Evolutionary conservation across 495 filamentous ascomycete genomes (phyloP).

Genomic region (Neurospora hispaniola): DNA sequence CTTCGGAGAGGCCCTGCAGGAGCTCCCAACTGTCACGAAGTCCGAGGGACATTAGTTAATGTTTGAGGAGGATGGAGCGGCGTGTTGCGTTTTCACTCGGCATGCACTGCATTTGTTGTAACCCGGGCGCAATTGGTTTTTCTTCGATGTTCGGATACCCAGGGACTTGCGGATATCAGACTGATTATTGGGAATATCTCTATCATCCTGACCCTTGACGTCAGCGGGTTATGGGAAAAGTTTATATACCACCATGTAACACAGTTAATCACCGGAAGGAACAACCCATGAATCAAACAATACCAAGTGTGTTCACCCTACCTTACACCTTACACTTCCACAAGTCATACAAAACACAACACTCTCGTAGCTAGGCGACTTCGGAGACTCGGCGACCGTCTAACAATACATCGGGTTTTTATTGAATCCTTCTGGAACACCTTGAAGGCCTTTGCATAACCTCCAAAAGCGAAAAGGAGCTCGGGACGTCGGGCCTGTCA

Average conservation of each 20-base stretch:
- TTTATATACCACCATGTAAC: background rate
- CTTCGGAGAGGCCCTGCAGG: constrained; percentile 64
- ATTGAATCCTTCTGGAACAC: background rate
- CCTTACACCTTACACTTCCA: background rate
- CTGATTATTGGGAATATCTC: background rate
- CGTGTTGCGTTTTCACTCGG: background rate
- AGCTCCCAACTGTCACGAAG: constrained; percentile 36
- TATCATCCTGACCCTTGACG: background rate
- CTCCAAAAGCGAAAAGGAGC: background rate
- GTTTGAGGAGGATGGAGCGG: background rate
- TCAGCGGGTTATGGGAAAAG: background rate
- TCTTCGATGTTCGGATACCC: background rate
- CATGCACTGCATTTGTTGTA: background rate
- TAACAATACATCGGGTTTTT: background rate
- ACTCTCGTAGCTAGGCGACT: background rate
- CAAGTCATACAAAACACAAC: background rate
- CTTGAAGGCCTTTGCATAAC: background rate
- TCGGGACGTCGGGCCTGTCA: background rate
- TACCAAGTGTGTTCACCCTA: background rate
- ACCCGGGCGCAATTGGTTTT: background rate
- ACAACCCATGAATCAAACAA: background rate
- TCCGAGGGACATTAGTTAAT: constrained; percentile 16
- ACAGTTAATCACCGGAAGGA: too few species aligned
- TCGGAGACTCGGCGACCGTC: background rate
- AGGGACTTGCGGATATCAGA: background rate